Conservation (phyloP, 805 yeast species). For the Candida gorgasii region DNA sequence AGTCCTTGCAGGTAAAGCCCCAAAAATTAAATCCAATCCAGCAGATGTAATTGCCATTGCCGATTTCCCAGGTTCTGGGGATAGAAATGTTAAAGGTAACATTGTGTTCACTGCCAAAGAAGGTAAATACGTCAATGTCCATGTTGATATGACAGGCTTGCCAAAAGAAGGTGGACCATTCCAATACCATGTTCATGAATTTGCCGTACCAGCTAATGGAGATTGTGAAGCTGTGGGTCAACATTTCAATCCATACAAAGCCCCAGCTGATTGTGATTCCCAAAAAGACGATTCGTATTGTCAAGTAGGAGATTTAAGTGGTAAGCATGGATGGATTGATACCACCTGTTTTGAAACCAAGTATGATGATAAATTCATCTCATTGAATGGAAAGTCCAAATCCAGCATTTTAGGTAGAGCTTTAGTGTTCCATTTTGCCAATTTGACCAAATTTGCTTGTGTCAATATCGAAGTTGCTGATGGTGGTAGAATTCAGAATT, state of each 20-base stretch:
- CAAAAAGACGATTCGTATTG: slow-evolving; percentile 55
- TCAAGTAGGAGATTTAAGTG: slow-evolving; percentile 75
- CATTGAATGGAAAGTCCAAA: slow-evolving; percentile 55
- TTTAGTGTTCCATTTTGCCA: slow-evolving; percentile 55
- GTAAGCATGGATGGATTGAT: slow-evolving; percentile 73
- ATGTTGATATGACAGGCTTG: slow-evolving; percentile 68
- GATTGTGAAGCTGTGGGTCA: slow-evolving; percentile 56
- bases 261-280: slow-evolving; percentile 52
- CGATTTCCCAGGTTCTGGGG: slow-evolving; percentile 50
- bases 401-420: slow-evolving; percentile 63
- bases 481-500: slow-evolving; percentile 17
- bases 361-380: slow-evolving; percentile 65
- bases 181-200: slow-evolving; percentile 66
- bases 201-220: slow-evolving; percentile 47
- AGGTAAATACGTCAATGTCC: slow-evolving; percentile 63
- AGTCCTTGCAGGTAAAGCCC: slow-evolving; percentile 46
- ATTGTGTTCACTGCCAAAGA: slow-evolving; percentile 57
- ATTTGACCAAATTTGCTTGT: slow-evolving; percentile 60
- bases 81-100: slow-evolving; percentile 47
- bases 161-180: slow-evolving; percentile 70
- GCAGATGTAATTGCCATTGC: slow-evolving; percentile 55
- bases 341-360: slow-evolving; percentile 66
- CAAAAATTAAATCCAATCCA: slow-evolving; percentile 51
- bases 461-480: slow-evolving; percentile 49
- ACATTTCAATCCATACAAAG: slow-evolving; percentile 66